Conservation (phyloP, 306 rosid genomes). For the Morella rubra region DNA sequence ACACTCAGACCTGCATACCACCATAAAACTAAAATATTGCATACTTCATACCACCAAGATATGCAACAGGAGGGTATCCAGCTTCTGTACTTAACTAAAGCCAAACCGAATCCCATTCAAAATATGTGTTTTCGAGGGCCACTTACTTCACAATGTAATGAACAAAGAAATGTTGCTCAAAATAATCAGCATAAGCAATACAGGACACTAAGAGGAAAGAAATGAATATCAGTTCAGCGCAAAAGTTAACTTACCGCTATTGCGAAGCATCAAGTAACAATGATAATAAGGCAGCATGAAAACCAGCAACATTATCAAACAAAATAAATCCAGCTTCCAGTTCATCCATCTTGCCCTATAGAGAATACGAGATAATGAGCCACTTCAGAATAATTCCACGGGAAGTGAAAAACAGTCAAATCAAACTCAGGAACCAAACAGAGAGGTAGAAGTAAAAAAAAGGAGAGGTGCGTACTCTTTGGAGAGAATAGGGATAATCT, state of each 20-base stretch:
- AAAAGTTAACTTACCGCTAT: slow-evolving; percentile 39
- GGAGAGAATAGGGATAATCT: slow-evolving; percentile 96
- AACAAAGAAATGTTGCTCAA: neutral
- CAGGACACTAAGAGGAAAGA: neutral
- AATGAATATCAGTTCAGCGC: neutral
- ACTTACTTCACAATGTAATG: neutral
- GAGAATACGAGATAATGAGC: neutral
- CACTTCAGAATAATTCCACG: neutral
- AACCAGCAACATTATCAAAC: slow-evolving; percentile 76
- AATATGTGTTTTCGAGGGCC: no score
- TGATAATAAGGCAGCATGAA: slow-evolving; percentile 92
- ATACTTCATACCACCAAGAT: neutral
- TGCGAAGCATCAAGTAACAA: slow-evolving; percentile 85
- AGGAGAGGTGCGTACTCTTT: slow-evolving; percentile 42
- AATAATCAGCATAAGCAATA: neutral
- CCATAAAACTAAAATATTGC: neutral
- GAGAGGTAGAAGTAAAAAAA: neutral
- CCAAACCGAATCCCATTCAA: neutral
- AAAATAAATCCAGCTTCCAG: slow-evolving; percentile 89
- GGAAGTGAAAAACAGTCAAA: neutral
- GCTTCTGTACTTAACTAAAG: neutral
- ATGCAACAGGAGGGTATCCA: neutral
- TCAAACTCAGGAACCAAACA: neutral
- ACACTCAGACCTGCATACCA: neutral
- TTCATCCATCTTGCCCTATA: slow-evolving; percentile 81